Evolutionary conservation across 2,329 filamentous ascomycete species (phyloP).

Genomic region (Coniochaeta ligniaria): DNA sequence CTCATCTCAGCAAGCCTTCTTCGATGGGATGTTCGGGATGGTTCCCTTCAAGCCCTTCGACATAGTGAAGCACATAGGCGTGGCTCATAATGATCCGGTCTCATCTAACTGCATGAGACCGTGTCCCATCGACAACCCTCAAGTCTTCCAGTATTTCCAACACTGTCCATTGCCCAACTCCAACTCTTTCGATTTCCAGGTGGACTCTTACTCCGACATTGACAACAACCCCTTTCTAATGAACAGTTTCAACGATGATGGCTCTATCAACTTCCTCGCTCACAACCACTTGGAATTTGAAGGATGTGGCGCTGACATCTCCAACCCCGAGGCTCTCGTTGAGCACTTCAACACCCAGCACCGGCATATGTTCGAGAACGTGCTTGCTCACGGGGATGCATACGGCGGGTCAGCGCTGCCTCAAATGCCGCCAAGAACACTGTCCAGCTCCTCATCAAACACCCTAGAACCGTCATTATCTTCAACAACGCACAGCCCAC

Average conservation of each 20-base stretch:
- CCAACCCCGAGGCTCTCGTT: constrained; percentile 14
- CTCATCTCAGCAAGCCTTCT: constrained; percentile 6
- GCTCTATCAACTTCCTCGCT: neutral
- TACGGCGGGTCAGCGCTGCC: neutral
- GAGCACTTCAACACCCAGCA: constrained; percentile 18
- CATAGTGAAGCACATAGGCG: constrained; percentile 14
- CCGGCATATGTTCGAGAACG: constrained; percentile 10
- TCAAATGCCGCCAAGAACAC: neutral
- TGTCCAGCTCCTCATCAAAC: neutral
- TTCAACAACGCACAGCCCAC: neutral
- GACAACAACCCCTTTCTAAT: constrained; percentile 4
- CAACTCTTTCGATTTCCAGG: constrained; percentile 5
- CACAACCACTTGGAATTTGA: constrained; percentile 11
- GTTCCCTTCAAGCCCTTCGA: neutral
- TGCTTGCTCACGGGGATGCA: neutral
- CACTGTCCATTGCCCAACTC: constrained; percentile 15
- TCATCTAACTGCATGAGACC: constrained; percentile 13
- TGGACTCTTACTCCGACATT: constrained; percentile 6
- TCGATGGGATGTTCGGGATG: neutral
- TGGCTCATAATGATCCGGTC: constrained; percentile 12
- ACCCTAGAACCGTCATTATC: neutral
- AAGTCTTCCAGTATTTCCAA: constrained; percentile 12
- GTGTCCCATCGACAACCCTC: constrained; percentile 15
- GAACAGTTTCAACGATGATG: neutral
- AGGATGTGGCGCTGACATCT: constrained; percentile 15